These are phyloP conservation scores for Backusella liffmaniae DNA, from an alignment of 192 early-diverging fungal genomes.

Conservation along the genomic window DNA sequence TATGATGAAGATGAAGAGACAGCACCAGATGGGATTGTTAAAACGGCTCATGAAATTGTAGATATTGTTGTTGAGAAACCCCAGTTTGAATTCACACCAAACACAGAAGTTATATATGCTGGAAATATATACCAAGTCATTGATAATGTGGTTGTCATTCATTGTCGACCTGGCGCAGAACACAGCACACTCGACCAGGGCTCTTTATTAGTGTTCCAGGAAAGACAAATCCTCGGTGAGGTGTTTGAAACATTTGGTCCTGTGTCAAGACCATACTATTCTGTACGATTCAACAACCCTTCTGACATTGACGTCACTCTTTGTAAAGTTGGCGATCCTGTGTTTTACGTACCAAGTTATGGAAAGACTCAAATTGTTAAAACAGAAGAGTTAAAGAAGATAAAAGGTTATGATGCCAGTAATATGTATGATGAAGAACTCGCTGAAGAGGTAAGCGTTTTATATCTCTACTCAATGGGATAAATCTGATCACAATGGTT, in stretches of 20 bases:
- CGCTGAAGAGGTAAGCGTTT: constrained; percentile 50
- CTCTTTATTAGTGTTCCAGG: constrained; percentile 62
- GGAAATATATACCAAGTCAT: constrained; percentile 74
- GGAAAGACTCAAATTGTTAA: constrained; percentile 59
- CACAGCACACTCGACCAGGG: constrained; percentile 72
- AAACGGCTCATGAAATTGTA: constrained; percentile 63
- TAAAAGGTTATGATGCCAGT: constrained; percentile 90
- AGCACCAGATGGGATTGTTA: constrained; percentile 17
- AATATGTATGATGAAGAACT: constrained; percentile 94
- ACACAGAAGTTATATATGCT: constrained; percentile 50
- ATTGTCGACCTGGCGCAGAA: constrained; percentile 46
- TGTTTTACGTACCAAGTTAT: constrained; percentile 67
- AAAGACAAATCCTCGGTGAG: constrained; percentile 63
- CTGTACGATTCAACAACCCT: constrained; percentile 67
- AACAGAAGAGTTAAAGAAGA: constrained; percentile 56
- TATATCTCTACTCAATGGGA: neutral
- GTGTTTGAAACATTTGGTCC: constrained; percentile 95
- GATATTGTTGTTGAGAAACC: constrained; percentile 49
- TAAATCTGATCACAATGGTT: neutral
- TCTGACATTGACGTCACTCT: constrained; percentile 55
- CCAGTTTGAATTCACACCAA: constrained; percentile 42
- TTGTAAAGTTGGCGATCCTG: constrained; percentile 42
- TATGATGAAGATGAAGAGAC: constrained; percentile 37
- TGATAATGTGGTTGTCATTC: constrained; percentile 69
- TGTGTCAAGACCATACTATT: constrained; percentile 78